phyloP scores from a whole-genome alignment of 768 basidiomycete genomes.

The Mycena latifolia region DNA sequence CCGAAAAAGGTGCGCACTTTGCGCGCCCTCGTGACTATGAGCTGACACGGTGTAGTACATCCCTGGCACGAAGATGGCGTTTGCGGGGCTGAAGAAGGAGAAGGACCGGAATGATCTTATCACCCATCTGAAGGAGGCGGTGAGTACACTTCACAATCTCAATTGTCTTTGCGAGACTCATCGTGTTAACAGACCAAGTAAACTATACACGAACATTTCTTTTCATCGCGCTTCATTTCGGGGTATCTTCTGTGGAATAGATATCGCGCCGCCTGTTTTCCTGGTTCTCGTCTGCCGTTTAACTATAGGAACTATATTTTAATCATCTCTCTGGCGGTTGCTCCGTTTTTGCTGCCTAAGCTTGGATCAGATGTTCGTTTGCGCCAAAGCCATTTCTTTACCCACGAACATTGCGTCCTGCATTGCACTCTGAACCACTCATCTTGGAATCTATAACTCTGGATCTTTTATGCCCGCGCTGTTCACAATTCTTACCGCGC shows the following conservation, averaged over 20 bases:
- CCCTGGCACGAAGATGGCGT: conserved; percentile 98
- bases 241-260: neutral
- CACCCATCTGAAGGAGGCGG: conserved; percentile 82
- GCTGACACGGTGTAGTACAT: conserved; percentile 71
- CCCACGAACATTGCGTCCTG: no score
- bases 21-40: neutral
- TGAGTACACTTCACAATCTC: conserved; percentile 48
- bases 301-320: neutral
- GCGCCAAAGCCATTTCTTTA: no score
- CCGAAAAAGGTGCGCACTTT: conserved; percentile 86
- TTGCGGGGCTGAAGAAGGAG: conserved; percentile 98
- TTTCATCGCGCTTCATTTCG: neutral
- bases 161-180: neutral
- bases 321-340: neutral
- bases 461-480: no score
- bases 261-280: neutral
- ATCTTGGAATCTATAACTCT: no score
- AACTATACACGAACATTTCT: neutral
- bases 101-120: conserved; percentile 97
- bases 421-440: no score
- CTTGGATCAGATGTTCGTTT: no score
- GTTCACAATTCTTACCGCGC: no score
- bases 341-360: no score
- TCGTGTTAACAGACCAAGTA: neutral
- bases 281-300: neutral